phyloP scores from a whole-genome alignment of 139 green algal species.

The Micromonas commoda region DNA sequence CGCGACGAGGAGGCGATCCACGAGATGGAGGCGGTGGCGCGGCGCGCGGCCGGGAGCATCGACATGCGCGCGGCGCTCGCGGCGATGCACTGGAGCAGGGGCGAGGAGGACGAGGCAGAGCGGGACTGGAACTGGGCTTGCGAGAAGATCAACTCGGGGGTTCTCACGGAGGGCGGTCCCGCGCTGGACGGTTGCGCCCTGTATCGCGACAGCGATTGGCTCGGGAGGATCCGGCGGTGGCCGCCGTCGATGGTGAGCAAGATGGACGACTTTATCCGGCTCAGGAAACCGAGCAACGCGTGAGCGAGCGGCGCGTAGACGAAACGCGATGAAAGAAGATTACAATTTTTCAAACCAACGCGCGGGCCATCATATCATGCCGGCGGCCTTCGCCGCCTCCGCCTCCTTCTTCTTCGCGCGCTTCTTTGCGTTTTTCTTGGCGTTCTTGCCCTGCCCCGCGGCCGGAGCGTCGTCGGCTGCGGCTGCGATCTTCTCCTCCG shows the following conservation, averaged over 20 bases:
- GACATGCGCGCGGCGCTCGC: conserved; percentile 76
- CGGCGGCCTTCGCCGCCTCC: background rate
- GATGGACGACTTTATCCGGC: conserved; percentile 28
- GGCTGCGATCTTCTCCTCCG: too few species aligned
- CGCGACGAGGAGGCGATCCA: conserved; percentile 16
- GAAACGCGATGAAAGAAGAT: too few species aligned
- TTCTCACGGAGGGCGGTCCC: conserved; percentile 27
- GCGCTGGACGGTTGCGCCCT: conserved; percentile 58
- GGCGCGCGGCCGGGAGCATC: conserved; percentile 61
- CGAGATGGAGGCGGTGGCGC: conserved; percentile 56
- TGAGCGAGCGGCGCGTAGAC: background rate
- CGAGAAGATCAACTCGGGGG: conserved; percentile 47
- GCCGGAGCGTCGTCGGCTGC: background rate
- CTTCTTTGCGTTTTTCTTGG: conserved; percentile 22
- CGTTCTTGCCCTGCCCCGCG: conserved; percentile 9
- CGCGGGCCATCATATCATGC: background rate
- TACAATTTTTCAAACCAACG: too few species aligned
- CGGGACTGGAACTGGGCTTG: conserved; percentile 68
- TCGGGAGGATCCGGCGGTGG: conserved; percentile 60
- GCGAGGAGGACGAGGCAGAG: conserved; percentile 52
- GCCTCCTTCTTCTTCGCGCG: conserved; percentile 7
- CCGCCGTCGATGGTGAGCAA: conserved; percentile 28
- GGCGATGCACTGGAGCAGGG: conserved; percentile 63
- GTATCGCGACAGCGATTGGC: conserved; percentile 71
- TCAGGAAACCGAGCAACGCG: background rate